Evolutionary conservation across 495 filamentous ascomycete genomes (phyloP), one percentile per base, ranked within the genome.

Genomic region (Neurospora discreta): DNA sequence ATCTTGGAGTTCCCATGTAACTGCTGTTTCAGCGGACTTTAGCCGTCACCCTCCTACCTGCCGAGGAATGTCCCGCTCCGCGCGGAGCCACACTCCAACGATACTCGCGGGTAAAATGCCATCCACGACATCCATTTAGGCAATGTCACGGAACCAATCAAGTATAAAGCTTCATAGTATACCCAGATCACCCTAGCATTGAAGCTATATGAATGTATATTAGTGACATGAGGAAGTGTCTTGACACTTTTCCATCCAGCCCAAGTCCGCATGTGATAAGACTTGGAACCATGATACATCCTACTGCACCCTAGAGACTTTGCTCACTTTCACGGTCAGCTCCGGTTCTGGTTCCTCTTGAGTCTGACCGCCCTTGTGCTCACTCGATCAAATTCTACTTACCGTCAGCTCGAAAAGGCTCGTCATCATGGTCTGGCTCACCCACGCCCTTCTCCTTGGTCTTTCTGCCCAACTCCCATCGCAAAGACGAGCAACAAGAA

Each of bases 401-500:
- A 1, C 33, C 33, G 5, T 2, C 33, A 36, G 33, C 3, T 36
- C 3, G 33, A 36, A 3, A 36, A 36, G 3, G 3, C 33, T 36
- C 33, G 33, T 36, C 33, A 36, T 36, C 33, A 36, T 79, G 76
- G 70, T 72, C 41, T 72, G 77, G 77, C 71, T 76, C 33, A 15
- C 69, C 20, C 72, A 70, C 41, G 67, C 73, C 10, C 70, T 78
- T 38, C 69, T 79, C 26, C 33, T 36, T 36, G 33, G 33, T 1
- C 33, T 36, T 4, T 36, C 3, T 36, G 33, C 33, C 3, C 33
- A 36, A 36, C 33, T 36, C 33, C 33, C 33, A 36, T 36, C 33
- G 1, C 33, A 36, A 36, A 36, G 33, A 36, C 33, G 33, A 36
- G 33, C 33, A 36, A 39, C 8, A 39, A 39, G 8, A 9, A 39